A percentile compares a stretch with the other conserved stretches of the same genome.
Evolutionary conservation across 78 protist species (phyloP).

Genomic region (Dictyostelium brefeldianum): DNA sequence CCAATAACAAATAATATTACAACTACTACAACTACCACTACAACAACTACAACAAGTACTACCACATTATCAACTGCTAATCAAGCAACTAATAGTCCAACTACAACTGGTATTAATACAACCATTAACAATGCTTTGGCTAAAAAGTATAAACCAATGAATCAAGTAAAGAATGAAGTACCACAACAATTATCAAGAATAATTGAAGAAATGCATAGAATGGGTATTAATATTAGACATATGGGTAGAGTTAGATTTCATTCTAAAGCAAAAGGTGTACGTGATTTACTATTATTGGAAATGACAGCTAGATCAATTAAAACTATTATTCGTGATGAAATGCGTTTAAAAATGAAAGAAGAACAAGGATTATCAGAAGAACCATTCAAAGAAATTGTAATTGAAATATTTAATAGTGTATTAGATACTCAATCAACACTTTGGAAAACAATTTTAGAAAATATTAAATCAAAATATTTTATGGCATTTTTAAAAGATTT

Average conservation of each 20-base stretch:
- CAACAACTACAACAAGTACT: neutral
- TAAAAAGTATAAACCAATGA: constrained; percentile 14
- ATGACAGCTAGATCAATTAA: constrained; percentile 82
- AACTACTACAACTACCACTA: neutral
- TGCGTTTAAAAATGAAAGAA: constrained; percentile 69
- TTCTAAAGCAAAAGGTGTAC: neutral
- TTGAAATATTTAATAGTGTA: constrained; percentile 45
- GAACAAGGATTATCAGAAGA: constrained; percentile 78
- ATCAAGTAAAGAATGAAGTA: constrained; percentile 64
- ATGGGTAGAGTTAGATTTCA: constrained; percentile 79
- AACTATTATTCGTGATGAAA: constrained; percentile 57
- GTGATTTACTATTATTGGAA: constrained; percentile 64
- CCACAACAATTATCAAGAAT: constrained; percentile 40
- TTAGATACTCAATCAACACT: constrained; percentile 33
- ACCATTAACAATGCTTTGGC: neutral
- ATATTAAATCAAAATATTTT: constrained; percentile 35
- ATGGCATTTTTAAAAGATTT: constrained; percentile 49
- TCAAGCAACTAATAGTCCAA: neutral
- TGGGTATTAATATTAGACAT: constrained; percentile 80
- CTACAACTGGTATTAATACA: neutral
- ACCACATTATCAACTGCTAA: neutral
- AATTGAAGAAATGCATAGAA: constrained; percentile 77
- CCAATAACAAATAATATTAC: neutral
- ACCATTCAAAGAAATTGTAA: constrained; percentile 75
- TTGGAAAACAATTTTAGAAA: constrained; percentile 34